Conservation (phyloP, 352 stramenopile genomes). For the Globisporangium cylindrosporum region DNA sequence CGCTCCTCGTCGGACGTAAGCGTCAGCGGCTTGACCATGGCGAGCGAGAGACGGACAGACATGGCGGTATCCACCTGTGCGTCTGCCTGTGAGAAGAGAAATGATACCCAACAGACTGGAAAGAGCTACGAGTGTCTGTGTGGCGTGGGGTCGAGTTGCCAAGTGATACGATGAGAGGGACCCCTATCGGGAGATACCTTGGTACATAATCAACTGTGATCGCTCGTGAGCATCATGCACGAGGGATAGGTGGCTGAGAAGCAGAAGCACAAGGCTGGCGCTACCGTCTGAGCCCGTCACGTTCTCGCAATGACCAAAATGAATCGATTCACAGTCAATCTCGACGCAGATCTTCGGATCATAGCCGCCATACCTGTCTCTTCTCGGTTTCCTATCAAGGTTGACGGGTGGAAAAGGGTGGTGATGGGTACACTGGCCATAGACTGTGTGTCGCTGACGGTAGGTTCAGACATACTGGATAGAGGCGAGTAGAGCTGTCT, state of each 20-base stretch:
- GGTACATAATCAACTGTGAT: not conserved
- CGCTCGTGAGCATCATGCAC: not conserved
- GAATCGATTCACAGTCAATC: too few relatives aligned
- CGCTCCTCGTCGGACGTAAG: slow-evolving; percentile 6
- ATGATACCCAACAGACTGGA: too few relatives aligned
- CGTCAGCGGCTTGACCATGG: slow-evolving; percentile 21
- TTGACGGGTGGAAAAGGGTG: too few relatives aligned
- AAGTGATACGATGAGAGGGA: not conserved
- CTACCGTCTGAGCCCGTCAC: not conserved
- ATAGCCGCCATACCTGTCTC: too few relatives aligned
- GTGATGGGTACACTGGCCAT: too few relatives aligned
- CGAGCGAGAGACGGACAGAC: not conserved
- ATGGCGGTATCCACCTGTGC: not conserved
- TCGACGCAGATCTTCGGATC: too few relatives aligned
- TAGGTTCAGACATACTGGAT: too few relatives aligned
- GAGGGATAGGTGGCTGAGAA: not conserved
- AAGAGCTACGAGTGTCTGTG: too few relatives aligned
- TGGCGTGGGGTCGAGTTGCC: not conserved
- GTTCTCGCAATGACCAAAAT: too few relatives aligned
- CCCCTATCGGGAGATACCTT: not conserved
- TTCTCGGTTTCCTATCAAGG: too few relatives aligned
- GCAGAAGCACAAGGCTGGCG: not conserved
- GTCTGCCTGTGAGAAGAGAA: not conserved
- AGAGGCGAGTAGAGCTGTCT: too few relatives aligned
- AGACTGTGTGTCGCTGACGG: too few relatives aligned